Conservation (phyloP, 169 alveolate genomes). For the Plasmodium reichenowi region DNA sequence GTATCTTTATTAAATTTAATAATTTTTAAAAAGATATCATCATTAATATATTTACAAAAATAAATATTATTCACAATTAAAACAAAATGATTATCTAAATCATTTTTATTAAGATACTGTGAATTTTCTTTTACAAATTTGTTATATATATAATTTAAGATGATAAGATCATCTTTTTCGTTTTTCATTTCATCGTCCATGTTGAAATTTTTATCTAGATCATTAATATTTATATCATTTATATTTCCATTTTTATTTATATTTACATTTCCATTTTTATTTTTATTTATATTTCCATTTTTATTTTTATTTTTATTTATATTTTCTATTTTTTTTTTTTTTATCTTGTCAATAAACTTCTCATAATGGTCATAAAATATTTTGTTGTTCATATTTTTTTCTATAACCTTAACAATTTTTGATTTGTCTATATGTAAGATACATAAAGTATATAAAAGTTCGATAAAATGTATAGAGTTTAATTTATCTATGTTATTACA, state of each 20-base stretch:
- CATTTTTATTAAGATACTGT: background rate
- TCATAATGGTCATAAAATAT: conserved; percentile 24
- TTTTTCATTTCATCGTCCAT: conserved; percentile 14
- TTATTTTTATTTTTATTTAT: conserved; percentile 11
- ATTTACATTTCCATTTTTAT: conserved; percentile 18
- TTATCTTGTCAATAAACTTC: background rate
- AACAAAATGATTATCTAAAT: conserved; percentile 6
- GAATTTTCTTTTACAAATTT: conserved; percentile 19
- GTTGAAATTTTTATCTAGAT: conserved; percentile 10
- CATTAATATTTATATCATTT: background rate
- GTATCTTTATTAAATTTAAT: conserved; percentile 16
- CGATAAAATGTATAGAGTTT: conserved; percentile 15
- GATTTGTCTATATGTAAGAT: conserved; percentile 33
- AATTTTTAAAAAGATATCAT: conserved; percentile 20
- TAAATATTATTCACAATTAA: conserved; percentile 18
- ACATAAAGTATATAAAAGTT: conserved; percentile 49
- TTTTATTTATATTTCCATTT: background rate
- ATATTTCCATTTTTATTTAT: conserved; percentile 5
- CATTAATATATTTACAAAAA: conserved; percentile 35
- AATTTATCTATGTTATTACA: conserved; percentile 48
- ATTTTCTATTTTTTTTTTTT: background rate
- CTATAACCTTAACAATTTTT: conserved; percentile 33
- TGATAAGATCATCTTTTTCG: conserved; percentile 38
- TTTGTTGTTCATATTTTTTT: conserved; percentile 5
- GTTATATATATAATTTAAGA: conserved; percentile 50